Evolutionary conservation across 1,284 basidiomycete genomes (phyloP).

Genomic region (Melampsora abietis-canadensis): DNA sequence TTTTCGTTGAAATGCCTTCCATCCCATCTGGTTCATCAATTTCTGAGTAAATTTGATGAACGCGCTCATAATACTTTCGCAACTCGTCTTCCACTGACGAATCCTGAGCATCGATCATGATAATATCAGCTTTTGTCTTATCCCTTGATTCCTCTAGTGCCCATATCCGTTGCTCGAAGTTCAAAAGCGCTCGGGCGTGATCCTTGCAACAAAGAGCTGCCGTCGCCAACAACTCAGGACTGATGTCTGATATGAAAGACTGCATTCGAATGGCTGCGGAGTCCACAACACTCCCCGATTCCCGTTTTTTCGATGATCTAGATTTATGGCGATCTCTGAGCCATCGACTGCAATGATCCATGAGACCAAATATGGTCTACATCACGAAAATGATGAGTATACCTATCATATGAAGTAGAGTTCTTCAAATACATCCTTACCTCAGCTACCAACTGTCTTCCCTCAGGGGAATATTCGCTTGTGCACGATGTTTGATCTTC

Average conservation of each 20-base stretch:
- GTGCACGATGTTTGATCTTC: constrained; percentile 74
- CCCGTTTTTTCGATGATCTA: constrained; percentile 51
- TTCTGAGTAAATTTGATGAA: constrained; percentile 94
- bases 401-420: background rate
- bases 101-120: constrained; percentile 56
- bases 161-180: constrained; percentile 79
- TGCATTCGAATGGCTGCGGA: constrained; percentile 61
- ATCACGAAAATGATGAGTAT: background rate
- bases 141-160: constrained; percentile 49
- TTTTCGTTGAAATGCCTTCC: constrained; percentile 90
- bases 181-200: constrained; percentile 89
- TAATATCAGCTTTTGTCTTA: constrained; percentile 47
- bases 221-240: constrained; percentile 83
- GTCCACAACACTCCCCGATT: constrained; percentile 59
- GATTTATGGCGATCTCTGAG: constrained; percentile 62
- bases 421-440: constrained; percentile 57
- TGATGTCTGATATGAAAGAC: constrained; percentile 74
- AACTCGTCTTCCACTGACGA: constrained; percentile 59
- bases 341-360: constrained; percentile 94
- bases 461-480: constrained; percentile 65
- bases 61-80: constrained; percentile 77
- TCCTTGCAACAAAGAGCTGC: constrained; percentile 92
- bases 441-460: constrained; percentile 80
- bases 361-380: constrained; percentile 84
- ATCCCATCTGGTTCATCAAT: constrained; percentile 98